Evolutionary conservation across 495 filamentous ascomycete genomes (phyloP).

Genomic region (Aspergillus panamensis): DNA sequence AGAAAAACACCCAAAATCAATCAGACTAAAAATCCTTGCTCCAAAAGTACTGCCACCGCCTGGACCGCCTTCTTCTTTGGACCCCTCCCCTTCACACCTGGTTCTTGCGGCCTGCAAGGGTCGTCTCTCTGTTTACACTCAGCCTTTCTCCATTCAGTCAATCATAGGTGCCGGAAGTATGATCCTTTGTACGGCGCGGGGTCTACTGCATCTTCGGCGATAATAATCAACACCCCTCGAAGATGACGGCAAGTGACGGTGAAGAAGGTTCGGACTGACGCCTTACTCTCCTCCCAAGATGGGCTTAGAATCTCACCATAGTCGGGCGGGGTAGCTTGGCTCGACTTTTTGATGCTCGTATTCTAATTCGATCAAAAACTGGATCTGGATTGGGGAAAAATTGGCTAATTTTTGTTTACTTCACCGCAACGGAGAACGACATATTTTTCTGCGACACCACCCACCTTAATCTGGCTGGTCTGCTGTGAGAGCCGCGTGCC

Average conservation of each 20-base stretch:
- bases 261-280: neutral
- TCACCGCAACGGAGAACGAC: neutral
- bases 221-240: neutral
- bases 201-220: neutral
- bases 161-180: neutral
- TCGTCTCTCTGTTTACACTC: neutral
- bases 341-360: neutral
- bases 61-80: neutral
- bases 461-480: neutral
- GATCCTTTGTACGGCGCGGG: neutral
- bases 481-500: neutral
- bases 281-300: neutral
- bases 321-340: neutral
- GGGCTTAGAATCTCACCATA: neutral
- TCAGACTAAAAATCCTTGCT: too few relatives aligned
- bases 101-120: too few relatives aligned
- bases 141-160: neutral
- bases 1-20: too few relatives aligned
- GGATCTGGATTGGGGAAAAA: neutral
- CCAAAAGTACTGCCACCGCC: neutral
- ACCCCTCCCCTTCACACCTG: neutral
- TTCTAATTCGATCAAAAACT: neutral
- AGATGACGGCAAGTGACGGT: neutral
- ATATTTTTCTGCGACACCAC: neutral
- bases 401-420: neutral